Conservation (phyloP, 2,329 filamentous ascomycete species). For the Scedosporium minutisporum region DNA sequence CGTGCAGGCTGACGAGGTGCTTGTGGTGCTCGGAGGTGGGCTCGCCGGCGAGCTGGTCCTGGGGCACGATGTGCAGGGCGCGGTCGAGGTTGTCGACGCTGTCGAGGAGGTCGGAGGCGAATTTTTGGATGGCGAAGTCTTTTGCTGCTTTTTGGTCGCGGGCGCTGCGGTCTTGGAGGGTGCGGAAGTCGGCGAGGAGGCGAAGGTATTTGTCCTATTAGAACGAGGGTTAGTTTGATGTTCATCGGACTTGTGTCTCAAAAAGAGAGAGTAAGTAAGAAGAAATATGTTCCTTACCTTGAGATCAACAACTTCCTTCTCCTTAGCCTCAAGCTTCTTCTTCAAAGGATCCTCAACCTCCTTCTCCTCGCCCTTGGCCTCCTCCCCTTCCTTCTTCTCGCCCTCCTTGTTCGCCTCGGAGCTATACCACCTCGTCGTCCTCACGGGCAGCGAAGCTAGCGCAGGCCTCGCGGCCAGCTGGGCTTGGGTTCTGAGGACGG, state of each 20-base stretch:
- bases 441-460: neutral
- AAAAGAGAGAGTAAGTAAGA: neutral
- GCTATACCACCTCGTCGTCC: conserved; percentile 9
- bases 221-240: neutral
- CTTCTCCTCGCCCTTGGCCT: conserved; percentile 20
- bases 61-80: conserved; percentile 69
- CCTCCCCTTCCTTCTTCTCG: conserved; percentile 15
- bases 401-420: conserved; percentile 13
- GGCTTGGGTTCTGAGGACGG: conserved; percentile 2
- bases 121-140: conserved; percentile 92
- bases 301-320: conserved; percentile 55
- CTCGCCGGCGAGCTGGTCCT: conserved; percentile 55
- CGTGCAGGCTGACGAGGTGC: conserved; percentile 72
- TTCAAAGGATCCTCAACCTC: conserved; percentile 29
- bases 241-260: neutral
- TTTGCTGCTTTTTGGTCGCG: conserved; percentile 81
- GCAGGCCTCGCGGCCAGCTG: conserved; percentile 1
- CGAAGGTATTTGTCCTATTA: conserved; percentile 85
- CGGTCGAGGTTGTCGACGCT: conserved; percentile 96
- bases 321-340: conserved; percentile 43
- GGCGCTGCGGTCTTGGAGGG: conserved; percentile 88
- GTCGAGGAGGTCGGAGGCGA: conserved; percentile 91
- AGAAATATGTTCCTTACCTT: conserved; percentile 52
- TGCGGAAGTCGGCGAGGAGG: conserved; percentile 91
- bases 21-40: conserved; percentile 45